Conservation (phyloP, 306 rosid genomes). For the Pyrus pyrifolia region DNA sequence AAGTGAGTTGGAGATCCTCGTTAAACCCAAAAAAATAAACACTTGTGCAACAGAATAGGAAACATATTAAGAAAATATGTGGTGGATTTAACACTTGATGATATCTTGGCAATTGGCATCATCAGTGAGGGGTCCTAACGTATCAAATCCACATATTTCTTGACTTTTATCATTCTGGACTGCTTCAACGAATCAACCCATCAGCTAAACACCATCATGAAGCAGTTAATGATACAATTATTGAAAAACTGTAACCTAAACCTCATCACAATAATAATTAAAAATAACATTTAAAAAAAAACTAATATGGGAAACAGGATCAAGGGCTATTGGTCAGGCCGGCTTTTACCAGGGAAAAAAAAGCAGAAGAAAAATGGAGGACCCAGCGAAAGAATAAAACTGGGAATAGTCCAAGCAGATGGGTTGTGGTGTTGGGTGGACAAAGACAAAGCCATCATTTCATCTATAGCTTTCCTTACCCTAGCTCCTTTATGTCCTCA, state of each 20-base stretch:
- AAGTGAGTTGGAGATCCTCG: background rate
- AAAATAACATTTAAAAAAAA: background rate
- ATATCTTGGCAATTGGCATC: conserved; percentile 12
- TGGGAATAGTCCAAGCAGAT: conserved; percentile 29
- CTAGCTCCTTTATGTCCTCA: conserved; percentile 71
- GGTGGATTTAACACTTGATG: conserved; percentile 14
- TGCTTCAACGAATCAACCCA: conserved; percentile 41
- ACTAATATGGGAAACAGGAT: background rate
- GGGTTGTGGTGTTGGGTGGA: conserved; percentile 39
- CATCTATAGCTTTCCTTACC: conserved; percentile 34
- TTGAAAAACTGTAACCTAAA: conserved; percentile 27
- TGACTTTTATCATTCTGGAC: conserved; percentile 35
- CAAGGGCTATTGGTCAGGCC: background rate
- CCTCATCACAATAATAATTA: background rate
- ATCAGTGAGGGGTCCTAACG: conserved; percentile 27
- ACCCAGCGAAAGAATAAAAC: conserved; percentile 23
- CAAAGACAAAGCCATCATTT: conserved; percentile 52
- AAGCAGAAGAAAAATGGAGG: conserved; percentile 3
- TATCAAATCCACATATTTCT: conserved; percentile 21
- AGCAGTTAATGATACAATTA: conserved; percentile 31
- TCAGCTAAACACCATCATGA: conserved; percentile 15
- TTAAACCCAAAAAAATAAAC: background rate
- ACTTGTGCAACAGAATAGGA: background rate
- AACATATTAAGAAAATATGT: background rate
- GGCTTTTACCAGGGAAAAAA: background rate